Percentiles rank a stretch among this genome's conserved stretches.
Evolutionary conservation across 1,284 basidiomycete species (phyloP).

Genomic region (Rhodotorula sp.): DNA sequence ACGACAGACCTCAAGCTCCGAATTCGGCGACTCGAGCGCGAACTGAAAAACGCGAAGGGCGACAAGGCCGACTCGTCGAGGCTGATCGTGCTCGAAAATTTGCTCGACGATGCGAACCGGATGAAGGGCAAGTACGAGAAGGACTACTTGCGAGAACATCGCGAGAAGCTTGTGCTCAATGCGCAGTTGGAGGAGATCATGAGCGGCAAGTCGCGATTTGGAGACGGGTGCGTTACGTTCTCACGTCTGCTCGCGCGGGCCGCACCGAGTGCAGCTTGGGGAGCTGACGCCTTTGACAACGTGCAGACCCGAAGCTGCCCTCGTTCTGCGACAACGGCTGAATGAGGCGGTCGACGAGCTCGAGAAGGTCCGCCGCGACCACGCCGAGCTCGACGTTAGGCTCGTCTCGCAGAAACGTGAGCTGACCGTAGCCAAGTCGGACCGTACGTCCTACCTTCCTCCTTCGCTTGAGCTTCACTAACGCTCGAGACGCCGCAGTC

Average conservation of each 20-base stretch:
- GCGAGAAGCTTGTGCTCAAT: slow-evolving; percentile 76
- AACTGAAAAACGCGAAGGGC: slow-evolving; percentile 70
- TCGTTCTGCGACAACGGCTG: slow-evolving; percentile 79
- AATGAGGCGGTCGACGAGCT: slow-evolving; percentile 84
- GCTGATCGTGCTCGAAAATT: slow-evolving; percentile 78
- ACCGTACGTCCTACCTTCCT: slow-evolving; percentile 61
- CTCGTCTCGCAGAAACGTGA: slow-evolving; percentile 67
- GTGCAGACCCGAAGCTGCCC: slow-evolving; percentile 73
- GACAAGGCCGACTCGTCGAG: slow-evolving; percentile 73
- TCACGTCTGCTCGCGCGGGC: not conserved
- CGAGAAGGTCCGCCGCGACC: slow-evolving; percentile 66
- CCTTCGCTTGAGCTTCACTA: not conserved
- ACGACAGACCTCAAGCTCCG: slow-evolving; percentile 87
- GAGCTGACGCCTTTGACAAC: slow-evolving; percentile 7
- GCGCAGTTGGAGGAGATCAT: slow-evolving; percentile 83
- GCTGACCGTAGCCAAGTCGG: slow-evolving; percentile 78
- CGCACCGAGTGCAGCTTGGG: not conserved
- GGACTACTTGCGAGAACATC: slow-evolving; percentile 81
- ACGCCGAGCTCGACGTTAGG: slow-evolving; percentile 69
- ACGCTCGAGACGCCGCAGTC: slow-evolving; percentile 54
- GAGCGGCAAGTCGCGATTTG: slow-evolving; percentile 69
- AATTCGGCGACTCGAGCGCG: slow-evolving; percentile 75
- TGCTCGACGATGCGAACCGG: slow-evolving; percentile 83
- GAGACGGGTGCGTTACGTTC: slow-evolving; percentile 66
- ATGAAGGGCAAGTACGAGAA: slow-evolving; percentile 85